Evolutionary conservation across 805 yeast species (phyloP), one percentile per base, ranked within the genome.

Genomic region (Yarrowia sp.): DNA sequence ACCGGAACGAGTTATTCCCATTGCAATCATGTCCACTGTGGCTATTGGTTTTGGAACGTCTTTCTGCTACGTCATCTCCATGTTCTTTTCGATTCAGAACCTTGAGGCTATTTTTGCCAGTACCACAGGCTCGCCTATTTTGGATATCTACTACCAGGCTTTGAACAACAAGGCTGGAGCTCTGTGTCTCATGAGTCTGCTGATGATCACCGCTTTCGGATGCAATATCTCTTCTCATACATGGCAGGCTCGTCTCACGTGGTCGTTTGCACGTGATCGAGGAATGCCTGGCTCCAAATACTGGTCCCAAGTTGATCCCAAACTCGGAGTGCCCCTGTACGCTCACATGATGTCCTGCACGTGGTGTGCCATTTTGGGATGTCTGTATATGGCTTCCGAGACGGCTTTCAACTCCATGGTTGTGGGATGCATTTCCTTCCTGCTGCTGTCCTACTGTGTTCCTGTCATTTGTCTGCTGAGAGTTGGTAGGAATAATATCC

Each of bases 391-490:
- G 80, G 91, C 87, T 3, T 87, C 91, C 7, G 81, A 86, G 26
- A 84, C 90, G 0, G 91, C 92, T 8, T 88, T 86, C 76, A 86
- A 86, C 73, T 85, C 91, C 22, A 82, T 88, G 79, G 85, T 86
- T 35, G 82, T 84, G 45, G 89, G 87, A 5, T 84, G 89, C 75
- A 84, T 87, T 72, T 82, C 85, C 8, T 86, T 88, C 74, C 77
- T 88, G 70, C 79, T 86, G 53, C 72, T 87, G 50, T 85, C 89
- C 5, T 88, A 88, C 75, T 73, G 83, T 14, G 82, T 88, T 48
- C 91, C 91, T 19, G 79, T 82, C 19, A 73, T 78, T 4, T 86
- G 84, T 72, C 76, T 84, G 66, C 75, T 86, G 64, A 71, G 74
- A 70, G 82, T 77, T 72, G 88, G 86, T 40, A 82, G 88, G 79